A percentile compares a stretch with the other conserved stretches of the same genome.
Conservation (phyloP, 2,329 filamentous ascomycete species). For the Epichloe glyceriae region DNA sequence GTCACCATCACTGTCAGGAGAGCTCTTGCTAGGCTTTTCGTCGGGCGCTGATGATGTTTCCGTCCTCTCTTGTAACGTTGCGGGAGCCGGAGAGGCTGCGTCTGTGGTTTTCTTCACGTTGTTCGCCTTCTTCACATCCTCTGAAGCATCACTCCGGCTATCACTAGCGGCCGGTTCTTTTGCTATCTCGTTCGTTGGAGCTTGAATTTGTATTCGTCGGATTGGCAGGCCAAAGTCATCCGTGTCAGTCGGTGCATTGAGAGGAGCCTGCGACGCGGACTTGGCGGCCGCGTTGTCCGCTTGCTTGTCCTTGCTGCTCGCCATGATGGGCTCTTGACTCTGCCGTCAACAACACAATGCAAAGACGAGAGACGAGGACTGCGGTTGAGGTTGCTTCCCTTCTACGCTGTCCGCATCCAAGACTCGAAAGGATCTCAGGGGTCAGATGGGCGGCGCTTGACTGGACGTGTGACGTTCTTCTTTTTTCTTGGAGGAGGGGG, state of each 20-base stretch:
- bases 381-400: neutral
- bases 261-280: slow-evolving; percentile 16
- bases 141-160: neutral
- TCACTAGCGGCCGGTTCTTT: slow-evolving; percentile 6
- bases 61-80: neutral
- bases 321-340: slow-evolving; percentile 8
- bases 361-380: slow-evolving; percentile 5
- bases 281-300: slow-evolving; percentile 8
- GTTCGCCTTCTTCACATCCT: neutral
- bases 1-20: slow-evolving; percentile 15
- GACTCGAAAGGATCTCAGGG: slow-evolving; percentile 6
- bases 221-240: slow-evolving; percentile 64
- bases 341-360: slow-evolving; percentile 3
- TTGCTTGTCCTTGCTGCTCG: slow-evolving; percentile 13
- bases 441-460: slow-evolving; percentile 13
- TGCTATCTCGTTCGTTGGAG: slow-evolving; percentile 14
- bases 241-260: slow-evolving; percentile 28
- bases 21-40: neutral
- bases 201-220: slow-evolving; percentile 27
- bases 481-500: neutral
- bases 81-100: neutral
- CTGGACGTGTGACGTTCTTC: slow-evolving; percentile 2
- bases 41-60: neutral
- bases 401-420: slow-evolving; percentile 16
- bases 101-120: neutral